These are phyloP conservation scores for Datura wrightii DNA, from an alignment of 257 asterid genomes.

Conservation along the genomic window DNA sequence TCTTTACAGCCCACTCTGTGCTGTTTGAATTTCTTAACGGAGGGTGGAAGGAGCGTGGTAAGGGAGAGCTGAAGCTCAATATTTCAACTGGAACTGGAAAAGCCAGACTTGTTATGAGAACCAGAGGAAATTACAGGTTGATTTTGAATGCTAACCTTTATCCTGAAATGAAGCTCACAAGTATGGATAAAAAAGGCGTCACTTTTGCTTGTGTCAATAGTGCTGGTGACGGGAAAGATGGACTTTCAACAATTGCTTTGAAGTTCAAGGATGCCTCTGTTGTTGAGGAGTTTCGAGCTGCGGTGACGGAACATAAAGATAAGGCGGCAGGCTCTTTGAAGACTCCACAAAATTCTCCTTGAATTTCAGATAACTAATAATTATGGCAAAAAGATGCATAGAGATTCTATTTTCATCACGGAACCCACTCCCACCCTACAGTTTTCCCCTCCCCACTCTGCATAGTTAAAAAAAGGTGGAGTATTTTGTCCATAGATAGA, in stretches of 20 bases:
- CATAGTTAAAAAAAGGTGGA: neutral
- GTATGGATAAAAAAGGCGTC: slow-evolving; percentile 91
- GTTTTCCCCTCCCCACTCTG: neutral
- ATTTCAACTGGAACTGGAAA: slow-evolving; percentile 58
- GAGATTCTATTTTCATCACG: slow-evolving; percentile 16
- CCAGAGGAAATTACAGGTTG: slow-evolving; percentile 81
- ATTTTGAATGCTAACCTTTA: slow-evolving; percentile 82
- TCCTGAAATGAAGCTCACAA: slow-evolving; percentile 89
- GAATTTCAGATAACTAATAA: slow-evolving; percentile 53
- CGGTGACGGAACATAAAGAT: slow-evolving; percentile 62
- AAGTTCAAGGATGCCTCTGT: slow-evolving; percentile 76
- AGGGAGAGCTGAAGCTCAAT: slow-evolving; percentile 88
- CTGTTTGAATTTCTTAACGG: slow-evolving; percentile 76
- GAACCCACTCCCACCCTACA: neutral
- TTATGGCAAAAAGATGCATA: neutral
- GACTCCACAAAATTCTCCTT: slow-evolving; percentile 86
- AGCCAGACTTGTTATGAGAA: slow-evolving; percentile 89
- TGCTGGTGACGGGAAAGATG: slow-evolving; percentile 65
- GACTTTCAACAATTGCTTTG: slow-evolving; percentile 84
- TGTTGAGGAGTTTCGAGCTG: slow-evolving; percentile 67
- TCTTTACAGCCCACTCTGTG: slow-evolving; percentile 71
- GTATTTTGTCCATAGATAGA: neutral
- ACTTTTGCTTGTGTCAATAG: slow-evolving; percentile 90
- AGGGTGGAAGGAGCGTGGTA: slow-evolving; percentile 90
- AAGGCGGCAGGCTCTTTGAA: slow-evolving; percentile 43